Conservation (phyloP, 108 stramenopile genomes). For the Conticribra weissflogii region DNA sequence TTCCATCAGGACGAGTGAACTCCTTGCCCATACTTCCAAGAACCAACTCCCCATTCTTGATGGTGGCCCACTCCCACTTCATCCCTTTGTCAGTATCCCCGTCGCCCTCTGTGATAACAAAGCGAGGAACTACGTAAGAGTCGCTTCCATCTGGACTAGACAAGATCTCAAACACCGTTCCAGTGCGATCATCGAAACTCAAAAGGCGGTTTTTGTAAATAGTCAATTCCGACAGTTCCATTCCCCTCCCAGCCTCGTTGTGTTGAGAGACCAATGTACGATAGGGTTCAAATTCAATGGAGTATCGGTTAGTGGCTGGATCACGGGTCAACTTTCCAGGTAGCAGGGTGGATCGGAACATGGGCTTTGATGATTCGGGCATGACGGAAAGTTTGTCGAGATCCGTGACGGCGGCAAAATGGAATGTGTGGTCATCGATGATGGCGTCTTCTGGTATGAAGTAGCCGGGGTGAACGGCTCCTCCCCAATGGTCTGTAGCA, state of each 20-base stretch:
- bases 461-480: slow-evolving; percentile 76
- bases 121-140: slow-evolving; percentile 85
- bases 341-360: slow-evolving; percentile 68
- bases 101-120: slow-evolving; percentile 91
- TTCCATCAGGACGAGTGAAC: slow-evolving; percentile 81
- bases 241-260: slow-evolving; percentile 95
- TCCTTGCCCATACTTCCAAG: slow-evolving; percentile 96
- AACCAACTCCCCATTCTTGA: slow-evolving; percentile 88
- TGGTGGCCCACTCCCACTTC: slow-evolving; percentile 96
- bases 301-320: slow-evolving; percentile 47
- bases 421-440: slow-evolving; percentile 60
- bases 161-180: slow-evolving; percentile 94
- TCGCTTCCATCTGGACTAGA: slow-evolving; percentile 61
- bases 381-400: slow-evolving; percentile 79
- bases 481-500: slow-evolving; percentile 59
- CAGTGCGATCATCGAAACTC: slow-evolving; percentile 94
- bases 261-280: slow-evolving; percentile 79
- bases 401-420: slow-evolving; percentile 88
- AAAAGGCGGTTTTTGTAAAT: slow-evolving; percentile 83
- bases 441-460: slow-evolving; percentile 57
- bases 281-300: slow-evolving; percentile 55
- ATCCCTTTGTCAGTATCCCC: slow-evolving; percentile 96
- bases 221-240: slow-evolving; percentile 91
- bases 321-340: slow-evolving; percentile 68
- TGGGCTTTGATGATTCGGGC: slow-evolving; percentile 62